Percentiles rank a stretch among this genome's conserved stretches.
Evolutionary conservation across 2,329 filamentous ascomycete genomes (phyloP).

Genomic region (Penicillium sp.): DNA sequence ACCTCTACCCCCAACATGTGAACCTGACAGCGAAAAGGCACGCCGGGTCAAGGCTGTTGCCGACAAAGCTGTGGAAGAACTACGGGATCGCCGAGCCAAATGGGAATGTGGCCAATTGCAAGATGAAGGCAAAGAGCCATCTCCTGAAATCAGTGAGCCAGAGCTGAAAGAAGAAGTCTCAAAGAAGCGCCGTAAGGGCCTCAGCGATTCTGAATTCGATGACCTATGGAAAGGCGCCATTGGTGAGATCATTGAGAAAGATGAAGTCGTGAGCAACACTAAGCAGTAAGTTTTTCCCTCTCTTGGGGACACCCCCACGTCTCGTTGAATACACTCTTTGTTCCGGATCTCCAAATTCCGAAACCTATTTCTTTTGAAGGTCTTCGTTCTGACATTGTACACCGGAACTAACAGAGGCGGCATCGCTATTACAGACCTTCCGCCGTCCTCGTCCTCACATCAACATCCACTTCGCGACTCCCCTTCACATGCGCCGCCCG

Average conservation of each 20-base stretch:
- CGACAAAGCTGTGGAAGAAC: slow-evolving; percentile 80
- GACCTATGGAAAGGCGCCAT: slow-evolving; percentile 64
- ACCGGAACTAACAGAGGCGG: slow-evolving; percentile 79
- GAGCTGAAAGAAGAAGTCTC: slow-evolving; percentile 76
- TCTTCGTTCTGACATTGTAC: slow-evolving; percentile 52
- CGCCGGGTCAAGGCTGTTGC: slow-evolving; percentile 83
- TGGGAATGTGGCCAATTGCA: slow-evolving; percentile 83
- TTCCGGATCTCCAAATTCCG: slow-evolving; percentile 18
- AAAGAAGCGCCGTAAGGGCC: slow-evolving; percentile 74
- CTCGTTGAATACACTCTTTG: slow-evolving; percentile 20
- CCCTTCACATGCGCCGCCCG: slow-evolving; percentile 63
- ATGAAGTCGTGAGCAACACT: slow-evolving; percentile 58
- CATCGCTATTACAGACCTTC: slow-evolving; percentile 70
- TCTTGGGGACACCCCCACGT: slow-evolving; percentile 7
- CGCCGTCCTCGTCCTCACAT: slow-evolving; percentile 68
- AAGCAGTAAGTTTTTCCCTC: slow-evolving; percentile 56
- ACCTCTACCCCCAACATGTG: slow-evolving; percentile 86
- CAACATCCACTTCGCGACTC: slow-evolving; percentile 88
- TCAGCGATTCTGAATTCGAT: slow-evolving; percentile 87
- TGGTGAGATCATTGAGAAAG: slow-evolving; percentile 53
- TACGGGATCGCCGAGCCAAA: slow-evolving; percentile 80
- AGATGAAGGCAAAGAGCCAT: slow-evolving; percentile 60
- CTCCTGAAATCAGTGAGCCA: slow-evolving; percentile 65
- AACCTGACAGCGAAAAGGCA: slow-evolving; percentile 90
- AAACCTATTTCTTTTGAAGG: slow-evolving; percentile 23